Percentiles rank a stretch among this genome's conserved stretches.
phyloP scores from a whole-genome alignment of 352 stramenopile species.

The Phytophthora europaea region DNA sequence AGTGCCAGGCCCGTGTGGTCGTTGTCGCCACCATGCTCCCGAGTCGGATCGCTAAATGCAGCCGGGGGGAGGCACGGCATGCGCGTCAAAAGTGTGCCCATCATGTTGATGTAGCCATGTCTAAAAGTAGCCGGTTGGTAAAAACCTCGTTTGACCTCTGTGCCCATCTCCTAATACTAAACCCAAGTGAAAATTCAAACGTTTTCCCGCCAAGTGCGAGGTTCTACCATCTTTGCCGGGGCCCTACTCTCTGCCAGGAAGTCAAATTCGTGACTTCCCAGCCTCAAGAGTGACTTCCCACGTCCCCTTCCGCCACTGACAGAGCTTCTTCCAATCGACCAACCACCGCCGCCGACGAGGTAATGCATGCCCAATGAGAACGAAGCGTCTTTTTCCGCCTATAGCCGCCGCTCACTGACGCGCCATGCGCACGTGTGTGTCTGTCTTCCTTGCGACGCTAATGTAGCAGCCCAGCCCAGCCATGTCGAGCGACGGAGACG shows the following conservation, averaged over 20 bases:
- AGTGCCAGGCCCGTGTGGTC: constrained; percentile 54
- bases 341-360: constrained; percentile 36
- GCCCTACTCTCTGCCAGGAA: background rate
- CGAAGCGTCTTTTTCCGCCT: constrained; percentile 79
- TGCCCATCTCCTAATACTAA: constrained; percentile 1
- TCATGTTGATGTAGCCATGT: constrained; percentile 18
- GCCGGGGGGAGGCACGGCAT: background rate
- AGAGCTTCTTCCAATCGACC: constrained; percentile 32
- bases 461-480: background rate
- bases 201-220: constrained; percentile 14
- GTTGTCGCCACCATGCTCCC: constrained; percentile 4
- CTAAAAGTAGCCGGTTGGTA: constrained; percentile 5
- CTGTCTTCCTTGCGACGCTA: constrained; percentile 11
- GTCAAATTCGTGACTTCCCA: background rate
- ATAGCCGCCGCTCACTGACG: constrained; percentile 52
- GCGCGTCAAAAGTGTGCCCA: background rate
- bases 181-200: constrained; percentile 13
- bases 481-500: constrained; percentile 69
- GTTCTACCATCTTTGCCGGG: constrained; percentile 16
- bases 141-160: constrained; percentile 16
- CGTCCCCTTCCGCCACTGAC: constrained; percentile 20
- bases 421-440: constrained; percentile 5
- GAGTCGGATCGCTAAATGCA: background rate
- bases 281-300: background rate
- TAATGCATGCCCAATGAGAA: constrained; percentile 73